Base-by-base conservation (phyloP, 2,329 filamentous ascomycete genomes). In the Periconia sp. region DNA sequence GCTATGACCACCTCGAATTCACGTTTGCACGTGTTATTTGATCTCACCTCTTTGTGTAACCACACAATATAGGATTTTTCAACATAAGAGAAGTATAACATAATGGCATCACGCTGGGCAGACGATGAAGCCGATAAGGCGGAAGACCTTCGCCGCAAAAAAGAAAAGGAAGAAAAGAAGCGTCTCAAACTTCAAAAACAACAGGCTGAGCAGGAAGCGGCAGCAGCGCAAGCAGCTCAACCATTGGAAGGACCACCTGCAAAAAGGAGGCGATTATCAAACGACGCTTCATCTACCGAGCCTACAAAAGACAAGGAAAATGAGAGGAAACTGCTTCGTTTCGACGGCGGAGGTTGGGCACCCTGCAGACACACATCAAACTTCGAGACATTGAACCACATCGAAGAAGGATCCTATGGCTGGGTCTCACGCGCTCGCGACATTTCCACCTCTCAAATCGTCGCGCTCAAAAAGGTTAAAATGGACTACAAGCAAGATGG, bases 331-430 rank as follows among this genome's bases (percentile, higher is more conserved):
- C 76, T 95, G 2, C 71, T 96, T 29, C 84, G 87, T 9, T 92
- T 95, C 63, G 80, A 87, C 8, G 76, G 78, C 11, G 80, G 81
- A 8, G 70, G 75, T 55, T 95, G 91, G 84, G 80, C 82, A 43
- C 78, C 82, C 3, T 88, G 87, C 63, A 80, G 88, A 47, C 88
- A 88, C 65, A 87, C 95, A 18, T 87, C 92, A 63, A 86, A 89
- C 63, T 99, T 92, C 73, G 89, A 96, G 61, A 88, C 89, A 56
- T 78, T 99, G 43, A 99, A 99, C 70, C 88, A 94, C 66, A 99
- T 99, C 61, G 94, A 97, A 71, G 94, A 99, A 74, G 94, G 94
- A 24, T 91, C 91, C 7, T 99, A 99, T 70, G 94, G 94, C 32
- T 92, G 86, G 82, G 94, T 99, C 4, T 92, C 92, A 40, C 81